Percentiles rank a stretch among this genome's conserved stretches.
Conservation (phyloP, 805 yeast genomes). For the Danielia oregonensis region DNA sequence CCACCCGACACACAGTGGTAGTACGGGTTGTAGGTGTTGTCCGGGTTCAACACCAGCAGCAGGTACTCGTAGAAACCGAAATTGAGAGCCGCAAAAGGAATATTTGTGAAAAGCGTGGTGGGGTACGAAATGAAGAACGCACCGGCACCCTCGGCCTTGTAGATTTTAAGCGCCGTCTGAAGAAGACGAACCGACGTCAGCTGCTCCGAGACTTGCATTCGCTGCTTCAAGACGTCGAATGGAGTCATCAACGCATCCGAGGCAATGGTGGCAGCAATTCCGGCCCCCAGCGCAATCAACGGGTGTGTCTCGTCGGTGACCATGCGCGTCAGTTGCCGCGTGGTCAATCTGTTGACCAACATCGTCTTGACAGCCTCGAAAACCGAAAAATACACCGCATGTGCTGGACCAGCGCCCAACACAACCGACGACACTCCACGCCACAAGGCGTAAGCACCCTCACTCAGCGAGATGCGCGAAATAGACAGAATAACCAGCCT, state of each 20-base stretch:
- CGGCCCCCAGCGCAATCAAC: slow-evolving; percentile 78
- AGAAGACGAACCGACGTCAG: slow-evolving; percentile 26
- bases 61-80: slow-evolving; percentile 88
- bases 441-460: slow-evolving; percentile 88
- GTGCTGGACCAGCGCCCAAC: slow-evolving; percentile 99
- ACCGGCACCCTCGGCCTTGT: slow-evolving; percentile 60
- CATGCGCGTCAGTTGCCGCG: slow-evolving; percentile 32
- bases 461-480: slow-evolving; percentile 73
- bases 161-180: slow-evolving; percentile 45
- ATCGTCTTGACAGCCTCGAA: slow-evolving; percentile 76
- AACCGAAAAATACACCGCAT: slow-evolving; percentile 93
- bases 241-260: slow-evolving; percentile 97
- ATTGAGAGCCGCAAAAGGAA: slow-evolving; percentile 93
- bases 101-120: slow-evolving; percentile 84
- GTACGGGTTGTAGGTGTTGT: slow-evolving; percentile 76
- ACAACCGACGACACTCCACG: slow-evolving; percentile 90
- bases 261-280: slow-evolving; percentile 88
- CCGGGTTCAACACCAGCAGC: slow-evolving; percentile 76
- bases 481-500: slow-evolving; percentile 62
- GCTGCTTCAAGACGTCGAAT: slow-evolving; percentile 89
- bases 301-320: slow-evolving; percentile 73
- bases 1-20: slow-evolving; percentile 92
- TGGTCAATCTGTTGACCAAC: slow-evolving; percentile 42
- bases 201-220: slow-evolving; percentile 62
- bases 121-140: slow-evolving; percentile 93